Conservation (phyloP, 257 asterid species). For the Rhazya stricta region DNA sequence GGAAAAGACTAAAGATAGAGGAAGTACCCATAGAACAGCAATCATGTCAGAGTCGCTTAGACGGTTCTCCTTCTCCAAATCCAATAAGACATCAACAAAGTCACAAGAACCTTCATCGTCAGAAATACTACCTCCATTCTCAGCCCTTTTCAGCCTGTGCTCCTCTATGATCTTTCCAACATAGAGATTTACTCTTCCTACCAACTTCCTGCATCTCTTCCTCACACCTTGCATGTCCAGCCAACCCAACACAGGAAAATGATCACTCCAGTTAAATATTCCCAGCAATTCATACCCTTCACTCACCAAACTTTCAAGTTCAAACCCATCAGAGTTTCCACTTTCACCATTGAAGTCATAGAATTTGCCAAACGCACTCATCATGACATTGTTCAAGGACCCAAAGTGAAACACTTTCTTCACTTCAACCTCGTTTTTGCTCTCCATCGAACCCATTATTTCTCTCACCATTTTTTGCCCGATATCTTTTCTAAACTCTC, state of each 20-base stretch:
- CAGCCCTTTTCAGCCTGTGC: conserved; percentile 39
- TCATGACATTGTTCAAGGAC: conserved; percentile 68
- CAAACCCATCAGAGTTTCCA: conserved; percentile 23
- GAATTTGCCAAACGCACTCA: conserved; percentile 58
- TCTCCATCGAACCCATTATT: conserved; percentile 32
- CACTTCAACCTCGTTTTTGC: conserved; percentile 27
- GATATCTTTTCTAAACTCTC: conserved; percentile 32
- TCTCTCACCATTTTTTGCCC: conserved; percentile 49
- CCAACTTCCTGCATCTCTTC: conserved; percentile 48
- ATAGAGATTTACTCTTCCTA: conserved; percentile 39
- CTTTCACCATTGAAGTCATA: conserved; percentile 30
- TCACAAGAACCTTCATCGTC: conserved; percentile 35
- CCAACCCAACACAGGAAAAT: conserved; percentile 62
- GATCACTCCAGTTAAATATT: conserved; percentile 72
- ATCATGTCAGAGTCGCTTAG: conserved; percentile 64
- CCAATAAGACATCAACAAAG: conserved; percentile 73
- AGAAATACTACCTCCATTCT: neutral
- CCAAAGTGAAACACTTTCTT: conserved; percentile 50
- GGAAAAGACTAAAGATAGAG: neutral
- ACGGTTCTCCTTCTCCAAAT: conserved; percentile 50
- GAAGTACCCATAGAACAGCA: conserved; percentile 80
- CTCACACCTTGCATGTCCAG: conserved; percentile 70
- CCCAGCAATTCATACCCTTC: conserved; percentile 76
- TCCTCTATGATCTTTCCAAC: conserved; percentile 60
- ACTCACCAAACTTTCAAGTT: conserved; percentile 45